phyloP scores from a whole-genome alignment of 192 early-diverging fungal species.

The Coemansia sp. region DNA sequence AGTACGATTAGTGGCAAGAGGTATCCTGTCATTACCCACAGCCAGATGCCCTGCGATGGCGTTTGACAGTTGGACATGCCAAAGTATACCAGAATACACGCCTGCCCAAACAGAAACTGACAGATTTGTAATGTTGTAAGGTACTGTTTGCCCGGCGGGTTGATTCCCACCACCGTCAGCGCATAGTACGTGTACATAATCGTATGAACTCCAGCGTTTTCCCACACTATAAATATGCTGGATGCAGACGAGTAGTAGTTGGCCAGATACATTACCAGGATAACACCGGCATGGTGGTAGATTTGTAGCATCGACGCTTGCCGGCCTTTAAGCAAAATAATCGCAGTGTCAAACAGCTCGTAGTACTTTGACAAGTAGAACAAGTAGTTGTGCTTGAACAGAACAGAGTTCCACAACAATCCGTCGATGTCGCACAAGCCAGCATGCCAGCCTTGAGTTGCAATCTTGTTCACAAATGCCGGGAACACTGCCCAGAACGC shows the following conservation, averaged over 20 bases:
- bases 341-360: background rate
- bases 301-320: slow-evolving; percentile 74
- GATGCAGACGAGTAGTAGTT: slow-evolving; percentile 66
- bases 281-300: slow-evolving; percentile 85
- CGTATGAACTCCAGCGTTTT: slow-evolving; percentile 85
- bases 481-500: slow-evolving; percentile 67
- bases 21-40: slow-evolving; percentile 65
- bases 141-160: slow-evolving; percentile 78
- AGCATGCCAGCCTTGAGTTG: slow-evolving; percentile 51
- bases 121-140: slow-evolving; percentile 81
- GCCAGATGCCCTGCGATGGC: slow-evolving; percentile 57
- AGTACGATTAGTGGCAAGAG: slow-evolving; percentile 73
- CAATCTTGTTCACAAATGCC: slow-evolving; percentile 57
- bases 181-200: slow-evolving; percentile 87
- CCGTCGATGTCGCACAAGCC: slow-evolving; percentile 68
- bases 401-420: slow-evolving; percentile 58
- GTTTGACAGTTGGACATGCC: slow-evolving; percentile 62
- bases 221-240: slow-evolving; percentile 79
- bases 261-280: slow-evolving; percentile 76
- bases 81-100: slow-evolving; percentile 67
- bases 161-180: slow-evolving; percentile 65
- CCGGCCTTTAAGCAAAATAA: slow-evolving; percentile 57
- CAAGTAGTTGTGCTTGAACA: slow-evolving; percentile 62
- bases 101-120: slow-evolving; percentile 76
- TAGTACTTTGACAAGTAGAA: slow-evolving; percentile 88